A percentile compares a stretch with the other conserved stretches of the same genome.
Evolutionary conservation across 176 grass and related monocot genomes (phyloP).

Genomic region (Cenchrus purpureus): DNA sequence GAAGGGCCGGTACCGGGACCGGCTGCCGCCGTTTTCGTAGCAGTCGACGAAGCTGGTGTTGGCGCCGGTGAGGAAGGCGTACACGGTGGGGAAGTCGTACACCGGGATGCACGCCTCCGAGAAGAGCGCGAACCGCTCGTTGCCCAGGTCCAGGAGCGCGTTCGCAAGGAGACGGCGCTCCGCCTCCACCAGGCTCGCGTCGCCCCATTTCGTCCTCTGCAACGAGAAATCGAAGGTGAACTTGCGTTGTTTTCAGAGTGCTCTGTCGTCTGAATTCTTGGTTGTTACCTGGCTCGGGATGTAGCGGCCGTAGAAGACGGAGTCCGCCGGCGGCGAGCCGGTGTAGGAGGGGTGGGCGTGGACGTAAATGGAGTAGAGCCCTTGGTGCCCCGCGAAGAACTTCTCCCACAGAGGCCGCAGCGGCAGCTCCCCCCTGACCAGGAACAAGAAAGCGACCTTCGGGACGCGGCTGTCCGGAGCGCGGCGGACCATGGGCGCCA

Average conservation of each 20-base stretch:
- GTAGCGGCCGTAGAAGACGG: constrained; percentile 63
- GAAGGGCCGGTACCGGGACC: constrained; percentile 46
- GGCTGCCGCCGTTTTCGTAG: constrained; percentile 51
- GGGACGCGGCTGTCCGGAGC: constrained; percentile 26
- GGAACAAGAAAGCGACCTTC: constrained; percentile 84
- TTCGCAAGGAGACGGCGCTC: constrained; percentile 13
- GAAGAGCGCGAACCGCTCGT: constrained; percentile 29
- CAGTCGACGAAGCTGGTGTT: constrained; percentile 60
- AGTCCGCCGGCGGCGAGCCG: constrained; percentile 44
- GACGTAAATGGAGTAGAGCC: constrained; percentile 69
- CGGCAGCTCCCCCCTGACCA: constrained; percentile 53
- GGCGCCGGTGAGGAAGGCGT: constrained; percentile 47
- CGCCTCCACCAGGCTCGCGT: constrained; percentile 24
- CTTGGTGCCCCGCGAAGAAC: constrained; percentile 69
- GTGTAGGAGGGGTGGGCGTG: constrained; percentile 59
- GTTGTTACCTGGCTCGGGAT: constrained; percentile 68
- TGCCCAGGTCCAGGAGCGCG: background rate
- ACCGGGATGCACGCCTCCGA: constrained; percentile 24
- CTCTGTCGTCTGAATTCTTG: background rate
- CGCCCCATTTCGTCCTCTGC: constrained; percentile 16
- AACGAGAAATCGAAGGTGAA: background rate
- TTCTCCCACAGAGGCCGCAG: constrained; percentile 72
- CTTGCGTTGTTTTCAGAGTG: background rate
- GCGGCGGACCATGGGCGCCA: constrained; percentile 51
- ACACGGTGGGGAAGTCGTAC: background rate